Base-by-base conservation (phyloP, 805 yeast genomes). In the Saccharomycopsis lassenensis region DNA sequence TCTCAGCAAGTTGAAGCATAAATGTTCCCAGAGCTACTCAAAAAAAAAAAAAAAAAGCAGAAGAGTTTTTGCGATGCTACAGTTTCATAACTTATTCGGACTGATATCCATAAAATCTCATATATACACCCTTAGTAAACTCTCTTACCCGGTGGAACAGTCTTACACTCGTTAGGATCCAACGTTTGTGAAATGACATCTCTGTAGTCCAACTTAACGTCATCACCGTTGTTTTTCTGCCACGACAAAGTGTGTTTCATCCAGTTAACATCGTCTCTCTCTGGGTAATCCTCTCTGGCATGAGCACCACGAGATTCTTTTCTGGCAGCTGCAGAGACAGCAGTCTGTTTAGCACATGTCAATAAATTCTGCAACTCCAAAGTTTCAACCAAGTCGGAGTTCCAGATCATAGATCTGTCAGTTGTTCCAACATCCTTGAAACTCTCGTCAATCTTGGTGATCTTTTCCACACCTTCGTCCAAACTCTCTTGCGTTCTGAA, bases 301-400 rank as follows among this genome's bases (percentile, higher is more conserved):
- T 89, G 98, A 33, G 98, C 97, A 67, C 98, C 98, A 70, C 98
- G 84, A 25, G 96, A 86, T 67, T 89, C 98, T 55, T 70, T 78
- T 71, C 98, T 84, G 39, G 85, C 93, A 45, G 91, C 86, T 35
- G 98, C 98, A 45, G 94, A 74, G 48, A 65, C 67, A 23, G 97
- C 97, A 36, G 96, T 87, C 70, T 91, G 98, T 46, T 79, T 76
- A 44, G 97, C 97, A 70, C 96, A 85, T 35, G 97, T 87, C 59
- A 89, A 71, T 70, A 89, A 72, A 77, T 89, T 89, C 63, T 87
- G 95, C 58, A 89, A 71, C 64, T 89, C 98, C 52, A 91, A 69
- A 38, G 97, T 83, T 69, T 89, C 98, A 36, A 87, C 94, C 57
- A 89, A 69, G 60, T 89, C 98, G 34, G 94, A 78, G 72, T 89